Percentiles rank a stretch among this genome's conserved stretches.
Conservation (phyloP, 164 flowering plant genomes). For the Dillenia suffruticosa region DNA sequence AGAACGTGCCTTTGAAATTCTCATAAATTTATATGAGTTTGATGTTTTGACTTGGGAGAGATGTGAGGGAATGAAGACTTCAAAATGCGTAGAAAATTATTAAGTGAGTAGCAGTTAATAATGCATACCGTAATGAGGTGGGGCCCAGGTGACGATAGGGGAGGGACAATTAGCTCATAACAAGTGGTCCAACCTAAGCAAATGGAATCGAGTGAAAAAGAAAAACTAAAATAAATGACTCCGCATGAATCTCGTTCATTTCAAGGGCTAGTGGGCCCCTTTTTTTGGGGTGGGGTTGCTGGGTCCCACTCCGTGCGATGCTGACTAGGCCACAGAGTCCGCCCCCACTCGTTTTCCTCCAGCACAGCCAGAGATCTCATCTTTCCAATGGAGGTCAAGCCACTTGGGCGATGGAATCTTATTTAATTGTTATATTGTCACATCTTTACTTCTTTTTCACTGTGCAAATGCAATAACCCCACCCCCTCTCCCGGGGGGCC, state of each 20-base stretch:
- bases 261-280: background rate
- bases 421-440: background rate
- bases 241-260: conserved; percentile 15
- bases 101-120: too few relatives aligned
- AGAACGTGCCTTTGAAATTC: background rate
- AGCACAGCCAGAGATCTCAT: background rate
- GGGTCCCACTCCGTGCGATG: conserved; percentile 26
- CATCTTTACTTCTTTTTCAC: too few relatives aligned
- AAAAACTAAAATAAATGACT: background rate
- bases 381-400: background rate
- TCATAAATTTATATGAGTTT: background rate
- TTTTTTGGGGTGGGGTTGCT: background rate
- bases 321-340: conserved; percentile 23
- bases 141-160: background rate
- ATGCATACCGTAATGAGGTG: background rate
- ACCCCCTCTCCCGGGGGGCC: too few relatives aligned
- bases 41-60: background rate
- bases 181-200: conserved; percentile 6
- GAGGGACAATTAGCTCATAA: background rate
- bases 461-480: too few relatives aligned
- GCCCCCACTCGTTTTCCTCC: background rate
- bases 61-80: background rate
- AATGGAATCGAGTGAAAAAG: background rate
- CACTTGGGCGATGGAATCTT: background rate
- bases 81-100: too few relatives aligned